A percentile compares a stretch with the other conserved stretches of the same genome.
Evolutionary conservation across 345 rosid genomes (phyloP).

Genomic region (Acer negundo): DNA sequence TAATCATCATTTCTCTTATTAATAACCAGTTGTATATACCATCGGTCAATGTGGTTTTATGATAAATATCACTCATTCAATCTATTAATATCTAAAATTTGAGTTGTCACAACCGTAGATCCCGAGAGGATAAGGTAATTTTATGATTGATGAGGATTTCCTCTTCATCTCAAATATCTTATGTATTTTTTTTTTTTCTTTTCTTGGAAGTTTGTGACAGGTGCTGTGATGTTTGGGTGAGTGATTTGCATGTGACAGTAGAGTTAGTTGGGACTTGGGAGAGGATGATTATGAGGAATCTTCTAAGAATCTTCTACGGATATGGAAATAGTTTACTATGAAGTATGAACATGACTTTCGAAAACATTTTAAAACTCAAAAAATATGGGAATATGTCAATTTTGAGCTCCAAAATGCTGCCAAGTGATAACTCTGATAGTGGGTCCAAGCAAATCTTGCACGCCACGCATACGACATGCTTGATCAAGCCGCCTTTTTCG

Average conservation of each 20-base stretch:
- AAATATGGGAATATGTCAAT: constrained; percentile 18
- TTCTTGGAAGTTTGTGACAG: background rate
- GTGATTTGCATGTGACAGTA: background rate
- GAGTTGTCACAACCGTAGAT: no score
- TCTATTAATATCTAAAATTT: no score
- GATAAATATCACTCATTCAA: no score
- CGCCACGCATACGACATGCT: background rate
- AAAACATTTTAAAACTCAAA: background rate
- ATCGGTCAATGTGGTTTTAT: no score
- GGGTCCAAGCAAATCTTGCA: background rate
- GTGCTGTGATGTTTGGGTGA: background rate
- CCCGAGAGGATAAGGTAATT: no score
- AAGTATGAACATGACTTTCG: background rate
- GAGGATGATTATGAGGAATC: constrained; percentile 27
- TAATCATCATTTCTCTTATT: no score
- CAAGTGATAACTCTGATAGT: background rate
- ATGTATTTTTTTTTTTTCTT: no score
- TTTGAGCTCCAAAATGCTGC: background rate
- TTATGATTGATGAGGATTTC: no score
- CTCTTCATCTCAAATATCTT: no score
- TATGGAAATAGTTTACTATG: background rate
- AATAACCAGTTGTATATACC: no score
- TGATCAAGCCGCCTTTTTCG: background rate
- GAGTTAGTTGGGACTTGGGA: background rate
- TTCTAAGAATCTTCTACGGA: constrained; percentile 23